phyloP scores from a whole-genome alignment of 164 flowering plant genomes.

The Aristolochia californica region DNA sequence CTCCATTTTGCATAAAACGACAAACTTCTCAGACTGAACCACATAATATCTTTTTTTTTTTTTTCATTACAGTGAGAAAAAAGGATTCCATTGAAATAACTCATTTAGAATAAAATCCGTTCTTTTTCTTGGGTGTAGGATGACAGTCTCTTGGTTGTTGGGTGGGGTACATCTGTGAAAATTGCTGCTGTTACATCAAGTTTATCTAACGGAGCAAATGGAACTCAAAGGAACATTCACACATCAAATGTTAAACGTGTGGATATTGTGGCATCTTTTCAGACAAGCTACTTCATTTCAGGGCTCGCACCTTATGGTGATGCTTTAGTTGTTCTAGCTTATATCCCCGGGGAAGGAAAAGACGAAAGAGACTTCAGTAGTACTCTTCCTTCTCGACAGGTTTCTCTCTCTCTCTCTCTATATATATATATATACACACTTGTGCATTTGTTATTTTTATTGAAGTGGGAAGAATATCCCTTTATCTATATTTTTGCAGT shows the following conservation, averaged over 20 bases:
- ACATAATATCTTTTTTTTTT: too few relatives aligned
- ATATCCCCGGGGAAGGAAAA: constrained; percentile 81
- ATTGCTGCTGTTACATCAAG: constrained; percentile 63
- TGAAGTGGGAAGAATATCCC: too few relatives aligned
- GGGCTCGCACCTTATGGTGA: constrained; percentile 99
- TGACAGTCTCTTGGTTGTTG: constrained; percentile 83
- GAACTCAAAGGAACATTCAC: constrained; percentile 36
- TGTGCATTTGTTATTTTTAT: too few relatives aligned
- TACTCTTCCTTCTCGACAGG: constrained; percentile 57
- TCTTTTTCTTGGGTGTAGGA: constrained; percentile 36
- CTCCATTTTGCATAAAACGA: too few relatives aligned
- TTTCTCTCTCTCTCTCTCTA: neutral
- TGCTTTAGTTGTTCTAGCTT: constrained; percentile 88
- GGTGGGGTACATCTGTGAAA: constrained; percentile 95
- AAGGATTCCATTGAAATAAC: too few relatives aligned
- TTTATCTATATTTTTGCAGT: neutral
- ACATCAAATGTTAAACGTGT: constrained; percentile 60
- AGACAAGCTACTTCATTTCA: constrained; percentile 88
- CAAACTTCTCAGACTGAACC: too few relatives aligned
- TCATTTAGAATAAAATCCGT: too few relatives aligned
- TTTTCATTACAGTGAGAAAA: too few relatives aligned
- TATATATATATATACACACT: neutral
- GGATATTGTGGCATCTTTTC: constrained; percentile 96
- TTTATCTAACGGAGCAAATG: constrained; percentile 33
- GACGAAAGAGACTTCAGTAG: constrained; percentile 73